phyloP scores from a whole-genome alignment of 2,329 filamentous ascomycete genomes.

The Cladosporium sp. region DNA sequence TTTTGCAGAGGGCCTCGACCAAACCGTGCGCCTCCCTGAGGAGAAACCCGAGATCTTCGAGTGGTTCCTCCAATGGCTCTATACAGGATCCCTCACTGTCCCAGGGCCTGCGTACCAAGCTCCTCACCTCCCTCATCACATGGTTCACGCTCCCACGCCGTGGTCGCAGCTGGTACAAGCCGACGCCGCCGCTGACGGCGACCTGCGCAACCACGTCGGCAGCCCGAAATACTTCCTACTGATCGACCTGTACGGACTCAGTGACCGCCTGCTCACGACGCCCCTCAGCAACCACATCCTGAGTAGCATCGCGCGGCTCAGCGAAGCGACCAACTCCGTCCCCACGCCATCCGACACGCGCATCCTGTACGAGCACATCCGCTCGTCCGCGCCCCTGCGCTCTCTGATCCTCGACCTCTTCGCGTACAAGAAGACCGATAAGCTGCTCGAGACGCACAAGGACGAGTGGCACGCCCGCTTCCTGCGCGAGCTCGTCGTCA shows the following conservation, averaged over 20 bases:
- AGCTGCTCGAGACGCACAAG: slow-evolving; percentile 39
- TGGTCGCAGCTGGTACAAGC: background rate
- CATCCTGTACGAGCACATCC: slow-evolving; percentile 41
- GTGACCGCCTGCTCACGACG: slow-evolving; percentile 43
- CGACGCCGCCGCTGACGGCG: slow-evolving; percentile 25
- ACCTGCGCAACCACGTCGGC: slow-evolving; percentile 39
- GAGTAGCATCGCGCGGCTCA: slow-evolving; percentile 38
- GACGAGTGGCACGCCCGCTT: slow-evolving; percentile 45
- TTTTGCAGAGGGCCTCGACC: slow-evolving; percentile 41
- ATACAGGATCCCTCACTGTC: slow-evolving; percentile 36
- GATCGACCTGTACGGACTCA: slow-evolving; percentile 42
- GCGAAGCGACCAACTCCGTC: slow-evolving; percentile 44
- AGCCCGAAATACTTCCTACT: slow-evolving; percentile 47
- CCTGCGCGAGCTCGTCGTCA: slow-evolving; percentile 41
- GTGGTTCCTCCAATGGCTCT: slow-evolving; percentile 47
- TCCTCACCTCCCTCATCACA: slow-evolving; percentile 8
- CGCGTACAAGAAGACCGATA: slow-evolving; percentile 48
- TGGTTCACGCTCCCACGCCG: slow-evolving; percentile 2
- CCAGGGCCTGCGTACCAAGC: slow-evolving; percentile 13
- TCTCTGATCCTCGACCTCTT: slow-evolving; percentile 44
- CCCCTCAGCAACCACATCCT: slow-evolving; percentile 40
- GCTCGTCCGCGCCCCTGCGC: slow-evolving; percentile 34
- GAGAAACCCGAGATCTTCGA: slow-evolving; percentile 42
- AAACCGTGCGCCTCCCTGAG: slow-evolving; percentile 39
- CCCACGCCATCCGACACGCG: slow-evolving; percentile 44